phyloP scores from a whole-genome alignment of 306 rosid species.

The Prinsepia uniflora region DNA sequence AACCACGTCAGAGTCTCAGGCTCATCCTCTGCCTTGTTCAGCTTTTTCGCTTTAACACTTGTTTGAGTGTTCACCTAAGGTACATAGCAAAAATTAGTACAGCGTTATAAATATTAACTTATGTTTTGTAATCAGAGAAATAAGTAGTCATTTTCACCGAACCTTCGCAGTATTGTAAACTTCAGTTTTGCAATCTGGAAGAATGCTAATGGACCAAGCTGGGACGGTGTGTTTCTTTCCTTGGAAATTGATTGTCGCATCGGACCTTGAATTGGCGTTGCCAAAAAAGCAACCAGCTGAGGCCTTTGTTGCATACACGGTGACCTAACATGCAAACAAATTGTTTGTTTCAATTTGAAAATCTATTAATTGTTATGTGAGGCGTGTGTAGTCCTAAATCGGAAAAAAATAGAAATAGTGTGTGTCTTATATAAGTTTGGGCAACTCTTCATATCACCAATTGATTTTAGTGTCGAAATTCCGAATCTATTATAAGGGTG shows the following conservation, averaged over 20 bases:
- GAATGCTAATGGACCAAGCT: slow-evolving; percentile 66
- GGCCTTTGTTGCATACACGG: slow-evolving; percentile 32
- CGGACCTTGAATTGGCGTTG: slow-evolving; percentile 33
- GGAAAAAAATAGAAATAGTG: too few relatives aligned
- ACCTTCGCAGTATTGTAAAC: slow-evolving; percentile 55
- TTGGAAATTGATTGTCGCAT: slow-evolving; percentile 37
- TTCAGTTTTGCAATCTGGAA: slow-evolving; percentile 44
- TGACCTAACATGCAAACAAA: slow-evolving; percentile 26
- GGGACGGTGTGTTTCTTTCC: slow-evolving; percentile 35
- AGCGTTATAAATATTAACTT: too few relatives aligned
- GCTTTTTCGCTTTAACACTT: slow-evolving; percentile 34
- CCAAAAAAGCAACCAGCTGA: slow-evolving; percentile 47
- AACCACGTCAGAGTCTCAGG: slow-evolving; percentile 39
- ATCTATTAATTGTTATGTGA: too few relatives aligned
- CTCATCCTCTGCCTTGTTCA: slow-evolving; percentile 36
- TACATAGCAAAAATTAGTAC: not conserved
- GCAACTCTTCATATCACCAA: too few relatives aligned
- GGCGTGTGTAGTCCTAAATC: too few relatives aligned
- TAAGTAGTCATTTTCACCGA: too few relatives aligned
- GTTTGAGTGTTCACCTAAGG: slow-evolving; percentile 55
- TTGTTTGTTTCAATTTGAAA: not conserved
- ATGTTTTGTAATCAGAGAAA: too few relatives aligned
- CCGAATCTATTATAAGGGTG: too few relatives aligned
- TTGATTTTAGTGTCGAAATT: too few relatives aligned
- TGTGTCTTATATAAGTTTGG: too few relatives aligned